These are phyloP conservation scores for Odontarrhena argentea DNA, from an alignment of 345 rosid species.

Conservation along the genomic window DNA sequence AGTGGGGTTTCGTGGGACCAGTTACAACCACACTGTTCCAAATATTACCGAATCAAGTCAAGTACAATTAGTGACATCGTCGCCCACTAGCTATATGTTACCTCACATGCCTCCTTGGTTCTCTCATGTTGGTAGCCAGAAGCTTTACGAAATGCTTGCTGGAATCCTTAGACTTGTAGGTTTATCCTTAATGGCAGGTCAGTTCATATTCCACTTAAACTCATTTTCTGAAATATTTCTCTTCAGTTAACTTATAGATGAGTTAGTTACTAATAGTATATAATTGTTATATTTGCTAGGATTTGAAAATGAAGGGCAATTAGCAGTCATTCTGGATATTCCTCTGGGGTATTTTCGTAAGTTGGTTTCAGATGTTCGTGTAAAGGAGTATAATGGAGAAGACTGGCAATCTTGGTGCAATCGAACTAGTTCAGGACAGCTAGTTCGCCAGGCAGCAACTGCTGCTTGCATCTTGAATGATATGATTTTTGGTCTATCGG, in stretches of 20 bases:
- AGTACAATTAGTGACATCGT: constrained; percentile 37
- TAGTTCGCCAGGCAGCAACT: constrained; percentile 78
- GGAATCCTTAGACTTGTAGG: constrained; percentile 88
- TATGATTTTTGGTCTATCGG: constrained; percentile 82
- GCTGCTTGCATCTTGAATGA: constrained; percentile 87
- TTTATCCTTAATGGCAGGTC: constrained; percentile 84
- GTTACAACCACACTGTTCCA: constrained; percentile 34
- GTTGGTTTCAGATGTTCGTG: constrained; percentile 73
- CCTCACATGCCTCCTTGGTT: constrained; percentile 94
- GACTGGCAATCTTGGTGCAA: constrained; percentile 84
- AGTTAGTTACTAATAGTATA: constrained; percentile 35
- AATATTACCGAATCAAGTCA: constrained; percentile 45
- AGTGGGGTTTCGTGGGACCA: constrained; percentile 45
- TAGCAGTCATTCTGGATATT: constrained; percentile 71
- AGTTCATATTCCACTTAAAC: constrained; percentile 43
- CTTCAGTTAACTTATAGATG: constrained; percentile 15
- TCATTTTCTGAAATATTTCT: constrained; percentile 23
- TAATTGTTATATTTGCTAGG: constrained; percentile 54
- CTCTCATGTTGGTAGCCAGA: constrained; percentile 66
- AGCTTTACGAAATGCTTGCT: constrained; percentile 70
- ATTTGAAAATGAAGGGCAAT: constrained; percentile 54
- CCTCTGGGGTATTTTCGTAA: constrained; percentile 65
- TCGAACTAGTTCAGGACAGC: constrained; percentile 74
- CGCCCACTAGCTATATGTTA: constrained; percentile 50
- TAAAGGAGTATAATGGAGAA: constrained; percentile 62